Evolutionary conservation across 1,139 yeast species (phyloP), one percentile per base, ranked within the genome.

Genomic region (Blastobotrys indianensis): DNA sequence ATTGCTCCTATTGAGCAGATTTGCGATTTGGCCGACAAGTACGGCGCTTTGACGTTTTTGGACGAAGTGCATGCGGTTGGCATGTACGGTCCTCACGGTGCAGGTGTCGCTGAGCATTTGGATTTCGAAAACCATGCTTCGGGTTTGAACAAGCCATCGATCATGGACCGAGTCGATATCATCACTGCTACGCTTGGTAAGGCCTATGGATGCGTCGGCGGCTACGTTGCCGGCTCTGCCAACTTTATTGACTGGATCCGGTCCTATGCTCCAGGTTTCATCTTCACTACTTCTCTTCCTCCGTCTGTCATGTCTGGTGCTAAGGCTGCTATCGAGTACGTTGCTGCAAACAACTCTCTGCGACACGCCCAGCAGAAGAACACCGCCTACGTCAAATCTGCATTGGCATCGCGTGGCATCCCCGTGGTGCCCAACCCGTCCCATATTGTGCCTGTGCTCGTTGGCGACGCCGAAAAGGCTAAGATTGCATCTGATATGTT

Each of bases 11-110:
- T 92, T 60, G 87, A 85, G 61, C 81, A 78, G 54, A 88, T 94
- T 55, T 92, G 97, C 66, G 96, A 88, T 60, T 75, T 92, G 62
- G 99, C 99, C 41, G 96, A 90, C 48, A 88, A 92, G 69, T 92
- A 94, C 65, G 97, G 97, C 51, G 97, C 97, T 37, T 70, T 92
- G 59, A 92, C 99, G 38, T 92, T 92, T 68, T 75, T 94, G 64
- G 99, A 92, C 66, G 99, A 92, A 68, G 99, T 92, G 40, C 99
- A 92, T 63, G 97, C 98, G 37, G 97, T 94, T 45, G 99, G 99
- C 47, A 79, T 92, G 84, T 92, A 92, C 65, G 98, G 98, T 61
- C 97, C 98, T 51, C 96, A 86, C 61, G 99, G 99, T 61, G 98
- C 96, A 37, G 99, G 99, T 70, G 97, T 92, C 47, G 97, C 97